Evolutionary conservation across 1,284 basidiomycete species (phyloP).

Genomic region (Schizophyllum commune): DNA sequence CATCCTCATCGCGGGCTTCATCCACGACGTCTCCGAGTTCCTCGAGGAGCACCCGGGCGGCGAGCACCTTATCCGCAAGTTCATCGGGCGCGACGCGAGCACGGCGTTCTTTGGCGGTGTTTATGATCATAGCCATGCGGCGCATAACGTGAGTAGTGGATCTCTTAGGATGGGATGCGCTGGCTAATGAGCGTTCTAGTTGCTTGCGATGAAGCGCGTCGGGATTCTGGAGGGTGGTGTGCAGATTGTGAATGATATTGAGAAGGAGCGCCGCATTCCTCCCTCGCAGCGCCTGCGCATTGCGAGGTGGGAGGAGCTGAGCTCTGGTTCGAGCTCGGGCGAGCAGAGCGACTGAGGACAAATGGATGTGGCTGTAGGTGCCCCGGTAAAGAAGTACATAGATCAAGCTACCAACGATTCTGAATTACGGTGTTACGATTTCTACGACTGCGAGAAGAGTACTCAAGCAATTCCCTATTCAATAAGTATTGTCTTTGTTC

Average conservation of each 20-base stretch:
- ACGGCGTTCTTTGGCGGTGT: constrained; percentile 83
- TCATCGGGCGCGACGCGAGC: constrained; percentile 72
- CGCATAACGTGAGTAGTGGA: constrained; percentile 52
- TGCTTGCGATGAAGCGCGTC: constrained; percentile 79
- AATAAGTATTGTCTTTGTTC: too few species aligned
- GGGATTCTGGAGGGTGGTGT: constrained; percentile 65
- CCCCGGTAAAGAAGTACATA: too few species aligned
- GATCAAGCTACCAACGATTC: too few species aligned
- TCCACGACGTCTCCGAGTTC: constrained; percentile 73
- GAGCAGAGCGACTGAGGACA: too few species aligned
- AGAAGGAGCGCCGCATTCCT: constrained; percentile 41
- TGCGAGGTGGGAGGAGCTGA: constrained; percentile 20
- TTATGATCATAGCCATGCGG: constrained; percentile 81
- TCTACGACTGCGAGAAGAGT: too few species aligned
- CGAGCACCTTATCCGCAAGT: constrained; percentile 57
- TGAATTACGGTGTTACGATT: too few species aligned
- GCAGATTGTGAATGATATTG: constrained; percentile 21
- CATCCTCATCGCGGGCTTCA: constrained; percentile 72
- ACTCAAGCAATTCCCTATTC: too few species aligned
- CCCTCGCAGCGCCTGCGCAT: constrained; percentile 51
- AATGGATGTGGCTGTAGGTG: too few species aligned
- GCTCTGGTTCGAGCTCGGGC: too few species aligned
- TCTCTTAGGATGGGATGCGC: neutral
- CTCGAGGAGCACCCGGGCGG: constrained; percentile 80
- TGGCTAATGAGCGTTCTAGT: constrained; percentile 25